Conservation (phyloP, 2,329 filamentous ascomycete species). For the Colletotrichum salicis region DNA sequence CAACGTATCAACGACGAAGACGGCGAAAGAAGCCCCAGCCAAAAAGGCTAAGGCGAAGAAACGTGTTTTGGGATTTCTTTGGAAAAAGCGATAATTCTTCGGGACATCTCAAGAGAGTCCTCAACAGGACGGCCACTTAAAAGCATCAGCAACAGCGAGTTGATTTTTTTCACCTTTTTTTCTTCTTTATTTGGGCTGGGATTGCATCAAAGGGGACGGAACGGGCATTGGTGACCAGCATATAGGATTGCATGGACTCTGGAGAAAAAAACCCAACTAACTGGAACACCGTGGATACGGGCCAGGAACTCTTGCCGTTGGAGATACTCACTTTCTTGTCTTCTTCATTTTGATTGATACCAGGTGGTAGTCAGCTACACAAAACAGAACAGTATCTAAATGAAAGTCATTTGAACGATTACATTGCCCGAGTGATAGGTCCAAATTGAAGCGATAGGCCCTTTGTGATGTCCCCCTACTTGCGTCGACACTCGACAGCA, state of each 20-base stretch:
- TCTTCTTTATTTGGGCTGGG: conserved; percentile 4
- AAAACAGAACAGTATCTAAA: conserved; percentile 1
- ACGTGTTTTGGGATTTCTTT: conserved; percentile 20
- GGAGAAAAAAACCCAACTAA: not conserved
- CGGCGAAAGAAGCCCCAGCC: conserved; percentile 2
- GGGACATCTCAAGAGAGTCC: conserved; percentile 27
- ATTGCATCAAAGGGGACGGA: conserved; percentile 27
- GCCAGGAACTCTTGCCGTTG: conserved; percentile 9
- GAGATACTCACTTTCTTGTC: conserved; percentile 10
- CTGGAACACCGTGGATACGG: conserved; percentile 22
- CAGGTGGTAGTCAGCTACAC: conserved; percentile 21
- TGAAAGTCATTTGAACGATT: not conserved
- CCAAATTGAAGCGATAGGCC: not conserved
- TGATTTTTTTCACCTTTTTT: conserved; percentile 8
- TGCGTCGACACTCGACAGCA: not conserved
- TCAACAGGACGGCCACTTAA: conserved; percentile 32
- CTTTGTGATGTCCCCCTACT: not conserved
- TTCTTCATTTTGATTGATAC: conserved; percentile 25
- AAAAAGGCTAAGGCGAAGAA: not conserved
- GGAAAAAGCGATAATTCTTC: conserved; percentile 27
- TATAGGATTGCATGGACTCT: conserved; percentile 33
- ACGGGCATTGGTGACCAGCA: conserved; percentile 25
- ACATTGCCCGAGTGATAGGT: no score
- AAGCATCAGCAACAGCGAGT: conserved; percentile 35
- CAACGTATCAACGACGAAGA: conserved; percentile 13